Evolutionary conservation across 768 basidiomycete genomes (phyloP).

Genomic region (Macrocybe gigantea): DNA sequence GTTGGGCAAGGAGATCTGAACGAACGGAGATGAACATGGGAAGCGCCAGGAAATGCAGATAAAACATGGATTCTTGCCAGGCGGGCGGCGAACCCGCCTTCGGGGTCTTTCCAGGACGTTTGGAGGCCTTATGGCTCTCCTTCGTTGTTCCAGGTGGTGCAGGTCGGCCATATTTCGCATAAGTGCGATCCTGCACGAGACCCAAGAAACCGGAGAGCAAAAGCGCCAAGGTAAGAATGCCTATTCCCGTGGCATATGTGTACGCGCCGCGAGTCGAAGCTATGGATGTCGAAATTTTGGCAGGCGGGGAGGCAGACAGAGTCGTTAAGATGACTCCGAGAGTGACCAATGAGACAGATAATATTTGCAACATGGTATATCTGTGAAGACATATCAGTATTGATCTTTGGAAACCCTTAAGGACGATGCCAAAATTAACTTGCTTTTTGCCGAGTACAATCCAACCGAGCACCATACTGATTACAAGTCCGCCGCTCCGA

Average conservation of each 20-base stretch:
- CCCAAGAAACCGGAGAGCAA: conserved; percentile 79
- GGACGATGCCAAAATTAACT: conserved; percentile 12
- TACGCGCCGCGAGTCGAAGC: conserved; percentile 18
- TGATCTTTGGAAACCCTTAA: conserved; percentile 6
- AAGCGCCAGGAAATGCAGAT: conserved; percentile 75
- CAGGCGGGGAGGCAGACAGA: conserved; percentile 56
- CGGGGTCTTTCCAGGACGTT: background rate
- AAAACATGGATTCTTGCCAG: conserved; percentile 94
- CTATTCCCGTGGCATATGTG: conserved; percentile 66
- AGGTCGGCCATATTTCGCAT: conserved; percentile 33
- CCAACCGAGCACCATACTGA: conserved; percentile 81
- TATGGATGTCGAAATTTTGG: conserved; percentile 6
- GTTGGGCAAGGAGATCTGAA: conserved; percentile 42
- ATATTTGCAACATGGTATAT: conserved; percentile 58
- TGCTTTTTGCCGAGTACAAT: conserved; percentile 58
- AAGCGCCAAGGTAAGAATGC: conserved; percentile 70
- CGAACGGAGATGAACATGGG: conserved; percentile 70
- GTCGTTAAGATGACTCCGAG: conserved; percentile 77
- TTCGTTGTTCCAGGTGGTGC: conserved; percentile 8
- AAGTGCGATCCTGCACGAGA: conserved; percentile 79
- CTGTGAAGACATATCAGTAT: conserved; percentile 25
- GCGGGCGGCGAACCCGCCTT: conserved; percentile 13
- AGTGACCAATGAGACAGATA: conserved; percentile 78
- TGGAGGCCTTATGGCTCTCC: background rate
- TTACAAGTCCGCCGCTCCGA: conserved; percentile 78